phyloP scores from a whole-genome alignment of 1,284 basidiomycete species.

The Prillingera fragicola region DNA sequence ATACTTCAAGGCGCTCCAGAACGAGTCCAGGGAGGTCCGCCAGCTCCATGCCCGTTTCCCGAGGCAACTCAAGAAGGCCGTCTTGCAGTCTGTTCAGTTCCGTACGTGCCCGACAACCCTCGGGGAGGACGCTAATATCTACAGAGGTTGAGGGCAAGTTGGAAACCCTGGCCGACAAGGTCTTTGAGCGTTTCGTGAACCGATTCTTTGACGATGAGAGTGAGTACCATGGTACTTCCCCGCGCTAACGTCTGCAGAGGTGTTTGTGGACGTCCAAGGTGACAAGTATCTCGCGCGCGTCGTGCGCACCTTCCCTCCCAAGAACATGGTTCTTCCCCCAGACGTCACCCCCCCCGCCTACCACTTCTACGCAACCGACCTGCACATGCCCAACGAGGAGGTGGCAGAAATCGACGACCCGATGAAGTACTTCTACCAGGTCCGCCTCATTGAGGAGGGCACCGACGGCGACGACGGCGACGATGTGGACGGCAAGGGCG shows the following conservation, averaged over 20 bases:
- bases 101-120: conserved; percentile 57
- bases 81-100: conserved; percentile 90
- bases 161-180: conserved; percentile 86
- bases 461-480: conserved; percentile 48
- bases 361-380: conserved; percentile 65
- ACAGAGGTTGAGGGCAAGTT: conserved; percentile 90
- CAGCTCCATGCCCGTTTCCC: conserved; percentile 87
- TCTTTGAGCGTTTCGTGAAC: conserved; percentile 92
- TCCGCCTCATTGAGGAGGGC: conserved; percentile 58
- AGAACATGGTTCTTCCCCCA: conserved; percentile 54
- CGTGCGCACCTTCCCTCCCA: conserved; percentile 32
- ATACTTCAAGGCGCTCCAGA: conserved; percentile 89
- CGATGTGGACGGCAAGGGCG: conserved; percentile 43
- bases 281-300: conserved; percentile 59
- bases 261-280: conserved; percentile 74
- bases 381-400: conserved; percentile 67
- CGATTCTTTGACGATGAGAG: conserved; percentile 87
- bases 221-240: conserved; percentile 50
- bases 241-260: conserved; percentile 53
- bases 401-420: conserved; percentile 72
- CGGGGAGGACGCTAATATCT: conserved; percentile 1
- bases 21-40: conserved; percentile 79
- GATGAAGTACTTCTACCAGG: conserved; percentile 75
- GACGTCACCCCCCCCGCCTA: conserved; percentile 1
- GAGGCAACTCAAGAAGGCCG: conserved; percentile 81